A percentile compares a stretch with the other conserved stretches of the same genome.
Evolutionary conservation across 768 basidiomycete genomes (phyloP).

Genomic region (Pulveroboletus frians): DNA sequence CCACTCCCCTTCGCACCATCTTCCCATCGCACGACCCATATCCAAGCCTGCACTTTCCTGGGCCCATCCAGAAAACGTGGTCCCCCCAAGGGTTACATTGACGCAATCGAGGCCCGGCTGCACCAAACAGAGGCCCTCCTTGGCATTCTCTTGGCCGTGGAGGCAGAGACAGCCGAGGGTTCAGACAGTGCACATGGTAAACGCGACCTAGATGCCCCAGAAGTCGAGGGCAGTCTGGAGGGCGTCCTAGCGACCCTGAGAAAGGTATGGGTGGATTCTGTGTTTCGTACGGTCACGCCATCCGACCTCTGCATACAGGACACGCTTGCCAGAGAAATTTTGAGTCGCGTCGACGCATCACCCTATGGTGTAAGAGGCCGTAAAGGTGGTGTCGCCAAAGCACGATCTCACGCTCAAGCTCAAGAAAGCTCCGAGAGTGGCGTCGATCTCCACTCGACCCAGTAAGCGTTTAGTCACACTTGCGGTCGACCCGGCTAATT

Average conservation of each 20-base stretch:
- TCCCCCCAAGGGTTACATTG: conserved; percentile 91
- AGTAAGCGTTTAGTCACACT: conserved; percentile 40
- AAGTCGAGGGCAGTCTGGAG: conserved; percentile 12
- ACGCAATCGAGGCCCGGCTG: conserved; percentile 85
- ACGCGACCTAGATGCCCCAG: conserved; percentile 1
- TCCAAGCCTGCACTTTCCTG: conserved; percentile 67
- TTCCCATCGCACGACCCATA: not conserved
- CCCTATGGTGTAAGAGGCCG: conserved; percentile 75
- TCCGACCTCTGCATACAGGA: conserved; percentile 43
- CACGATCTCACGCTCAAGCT: conserved; percentile 17
- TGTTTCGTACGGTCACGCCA: not conserved
- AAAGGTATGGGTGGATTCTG: conserved; percentile 35
- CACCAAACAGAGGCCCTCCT: conserved; percentile 89
- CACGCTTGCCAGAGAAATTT: conserved; percentile 72
- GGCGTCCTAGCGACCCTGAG: conserved; percentile 46
- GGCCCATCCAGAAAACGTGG: conserved; percentile 80
- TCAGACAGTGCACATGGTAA: conserved; percentile 29
- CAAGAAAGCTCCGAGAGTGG: conserved; percentile 14
- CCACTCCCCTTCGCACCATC: conserved; percentile 8
- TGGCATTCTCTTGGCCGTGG: conserved; percentile 64
- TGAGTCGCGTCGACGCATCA: conserved; percentile 74
- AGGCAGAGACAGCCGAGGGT: conserved; percentile 22
- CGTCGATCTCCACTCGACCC: conserved; percentile 51
- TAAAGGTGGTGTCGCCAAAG: conserved; percentile 37
- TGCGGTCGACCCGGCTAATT: not conserved